These are phyloP conservation scores for Vicia faba DNA, from an alignment of 306 rosid genomes.

Conservation along the genomic window DNA sequence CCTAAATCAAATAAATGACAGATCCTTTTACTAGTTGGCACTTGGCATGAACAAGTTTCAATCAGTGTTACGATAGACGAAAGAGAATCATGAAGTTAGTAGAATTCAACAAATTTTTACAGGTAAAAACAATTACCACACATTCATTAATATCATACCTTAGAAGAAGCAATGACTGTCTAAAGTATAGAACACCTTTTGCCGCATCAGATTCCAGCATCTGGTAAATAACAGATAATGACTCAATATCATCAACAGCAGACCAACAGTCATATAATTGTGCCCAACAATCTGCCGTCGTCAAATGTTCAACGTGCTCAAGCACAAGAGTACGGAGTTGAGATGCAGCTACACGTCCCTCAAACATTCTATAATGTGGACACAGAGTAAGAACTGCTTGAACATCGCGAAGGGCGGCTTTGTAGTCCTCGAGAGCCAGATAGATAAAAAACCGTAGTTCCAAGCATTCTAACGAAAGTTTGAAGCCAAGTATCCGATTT, in stretches of 20 bases:
- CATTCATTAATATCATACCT: constrained; percentile 52
- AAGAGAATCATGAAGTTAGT: too few species aligned
- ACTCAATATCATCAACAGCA: constrained; percentile 86
- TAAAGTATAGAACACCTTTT: constrained; percentile 85
- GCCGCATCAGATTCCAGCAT: constrained; percentile 93
- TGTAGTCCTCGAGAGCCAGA: constrained; percentile 76
- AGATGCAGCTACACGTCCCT: constrained; percentile 76
- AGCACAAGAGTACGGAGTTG: constrained; percentile 82
- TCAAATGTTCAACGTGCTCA: constrained; percentile 89
- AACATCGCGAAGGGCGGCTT: constrained; percentile 83
- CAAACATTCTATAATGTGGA: constrained; percentile 83
- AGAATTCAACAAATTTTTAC: background rate
- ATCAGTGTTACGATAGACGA: too few species aligned
- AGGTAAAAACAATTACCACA: background rate
- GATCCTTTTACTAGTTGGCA: constrained; percentile 23
- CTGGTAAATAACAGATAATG: constrained; percentile 87
- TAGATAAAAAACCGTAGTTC: constrained; percentile 85
- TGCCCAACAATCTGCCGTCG: constrained; percentile 91
- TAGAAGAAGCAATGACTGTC: constrained; percentile 95
- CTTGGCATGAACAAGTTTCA: too few species aligned
- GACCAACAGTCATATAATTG: constrained; percentile 92
- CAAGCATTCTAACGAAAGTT: constrained; percentile 89
- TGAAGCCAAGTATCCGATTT: constrained; percentile 80
- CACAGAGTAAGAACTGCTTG: constrained; percentile 84
- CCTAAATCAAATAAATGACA: constrained; percentile 53